Conservation (phyloP, 257 asterid species). For the Jasminum sambac region DNA sequence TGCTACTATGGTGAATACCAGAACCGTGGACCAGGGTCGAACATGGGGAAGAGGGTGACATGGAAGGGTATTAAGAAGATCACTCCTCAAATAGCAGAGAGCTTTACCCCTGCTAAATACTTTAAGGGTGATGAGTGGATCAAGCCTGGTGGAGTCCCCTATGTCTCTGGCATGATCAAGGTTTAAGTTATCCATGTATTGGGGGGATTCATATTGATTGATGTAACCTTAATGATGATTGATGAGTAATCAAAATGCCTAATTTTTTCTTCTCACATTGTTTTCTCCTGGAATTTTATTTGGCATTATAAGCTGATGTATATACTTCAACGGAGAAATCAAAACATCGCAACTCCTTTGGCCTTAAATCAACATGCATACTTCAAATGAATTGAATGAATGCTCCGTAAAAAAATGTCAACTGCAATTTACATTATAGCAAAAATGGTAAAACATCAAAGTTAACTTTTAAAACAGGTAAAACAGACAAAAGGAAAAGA, state of each 20-base stretch:
- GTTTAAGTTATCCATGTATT: neutral
- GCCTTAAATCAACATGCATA: too few species aligned
- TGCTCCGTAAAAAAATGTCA: too few species aligned
- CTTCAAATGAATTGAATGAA: too few species aligned
- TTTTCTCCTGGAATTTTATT: neutral
- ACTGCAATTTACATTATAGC: too few species aligned
- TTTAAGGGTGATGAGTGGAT: conserved; percentile 30
- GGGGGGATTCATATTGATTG: neutral
- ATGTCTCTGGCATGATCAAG: conserved; percentile 32
- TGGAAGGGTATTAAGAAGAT: conserved; percentile 43
- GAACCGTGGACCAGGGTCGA: conserved; percentile 48
- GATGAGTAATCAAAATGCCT: neutral
- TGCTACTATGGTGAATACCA: conserved; percentile 39
- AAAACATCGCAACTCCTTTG: too few species aligned
- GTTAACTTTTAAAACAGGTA: too few species aligned
- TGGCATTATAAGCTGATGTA: neutral
- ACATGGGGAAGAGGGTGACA: conserved; percentile 22
- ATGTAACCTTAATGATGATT: neutral
- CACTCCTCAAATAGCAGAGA: conserved; percentile 13
- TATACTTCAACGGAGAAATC: too few species aligned
- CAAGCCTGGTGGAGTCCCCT: conserved; percentile 31
- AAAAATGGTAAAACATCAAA: too few species aligned
- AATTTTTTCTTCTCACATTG: neutral
- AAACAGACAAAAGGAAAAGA: too few species aligned
- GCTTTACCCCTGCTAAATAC: conserved; percentile 26